Base-by-base conservation (phyloP, 192 early-diverging fungal species). In the Cetraspora pellucida region DNA sequence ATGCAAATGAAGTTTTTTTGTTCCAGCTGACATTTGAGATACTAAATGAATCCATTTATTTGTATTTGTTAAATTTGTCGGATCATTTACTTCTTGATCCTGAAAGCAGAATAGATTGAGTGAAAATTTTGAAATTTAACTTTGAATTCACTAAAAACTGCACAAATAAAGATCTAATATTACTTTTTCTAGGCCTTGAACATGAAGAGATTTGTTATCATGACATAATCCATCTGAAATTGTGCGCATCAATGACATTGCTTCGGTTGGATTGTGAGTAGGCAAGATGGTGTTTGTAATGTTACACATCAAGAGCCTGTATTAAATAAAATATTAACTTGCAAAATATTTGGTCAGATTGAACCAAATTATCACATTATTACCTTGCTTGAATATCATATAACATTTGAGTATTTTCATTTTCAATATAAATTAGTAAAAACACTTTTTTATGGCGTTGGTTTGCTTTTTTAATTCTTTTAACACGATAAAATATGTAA, bases 11-110 rank as follows among this genome's bases (percentile, higher is more conserved):
- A 75, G 47, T 37, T 66, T 75, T 52, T 52, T 43, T 2, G 57
- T 37, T 59, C 72, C 72, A 30, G 47, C 50, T 31, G 74, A 57
- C 59, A 76, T 52, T 65, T 76, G 74, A 6, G 63, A 21, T 10
- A 76, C 50, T 7, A 76, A 27, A 66, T 76, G 30, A 63, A 76
- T 28, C 74, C 74, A 76, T 50, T 66, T 64, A 27, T 76, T 76
- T 30, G 58, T 49, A 46, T n/a, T 49, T 27, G 28, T 55, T 27
- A 66, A 55, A 55, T n/a, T 55, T 49, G 46, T 66, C 31, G 74
- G 60, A 37, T 76, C 30, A 55, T 67, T 66, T 9, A 37, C 30
- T 23, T 47, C 9, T 30, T 55, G 21, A 25, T 27, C 52, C 14
- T 55, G 52, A n/a, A n/a, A n/a, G n/a, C n/a, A n/a, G n/a, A n/a